Percentiles rank a stretch among this genome's conserved stretches.
Conservation (phyloP, 192 early-diverging fungal genomes). For the Paraglomus occultum region DNA sequence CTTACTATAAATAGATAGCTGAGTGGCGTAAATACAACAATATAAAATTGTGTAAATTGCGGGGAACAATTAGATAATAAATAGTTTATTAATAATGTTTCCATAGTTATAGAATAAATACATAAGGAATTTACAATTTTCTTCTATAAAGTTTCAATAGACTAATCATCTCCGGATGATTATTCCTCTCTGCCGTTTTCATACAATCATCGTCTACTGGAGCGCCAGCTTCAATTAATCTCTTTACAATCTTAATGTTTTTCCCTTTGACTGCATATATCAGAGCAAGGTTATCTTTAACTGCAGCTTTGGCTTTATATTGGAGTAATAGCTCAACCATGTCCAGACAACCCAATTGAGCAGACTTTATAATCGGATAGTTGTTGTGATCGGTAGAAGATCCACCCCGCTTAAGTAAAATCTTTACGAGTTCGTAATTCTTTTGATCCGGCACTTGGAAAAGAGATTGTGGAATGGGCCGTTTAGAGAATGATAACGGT, state of each 20-base stretch:
- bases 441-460: constrained; percentile 29
- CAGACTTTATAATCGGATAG: constrained; percentile 45
- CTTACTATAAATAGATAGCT: too few species aligned
- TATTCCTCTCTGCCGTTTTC: constrained; percentile 33
- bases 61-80: too few species aligned
- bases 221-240: constrained; percentile 38
- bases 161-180: constrained; percentile 33
- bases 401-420: constrained; percentile 37
- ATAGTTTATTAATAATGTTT: too few species aligned
- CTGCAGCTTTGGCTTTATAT: constrained; percentile 30
- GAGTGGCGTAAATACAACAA: too few species aligned
- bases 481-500: not conserved
- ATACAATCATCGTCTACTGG: constrained; percentile 36
- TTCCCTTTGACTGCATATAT: constrained; percentile 27
- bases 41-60: too few species aligned
- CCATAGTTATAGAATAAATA: too few species aligned
- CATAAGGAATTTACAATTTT: too few species aligned
- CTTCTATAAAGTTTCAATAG: too few species aligned
- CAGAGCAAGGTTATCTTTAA: constrained; percentile 36
- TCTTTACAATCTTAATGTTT: constrained; percentile 34
- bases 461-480: constrained; percentile 33
- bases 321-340: constrained; percentile 35
- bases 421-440: constrained; percentile 21
- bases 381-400: constrained; percentile 36
- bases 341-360: constrained; percentile 31